A percentile compares a stretch with the other conserved stretches of the same genome.
Evolutionary conservation across 2,329 filamentous ascomycete species (phyloP).

Genomic region (Exophiala alcalophila): DNA sequence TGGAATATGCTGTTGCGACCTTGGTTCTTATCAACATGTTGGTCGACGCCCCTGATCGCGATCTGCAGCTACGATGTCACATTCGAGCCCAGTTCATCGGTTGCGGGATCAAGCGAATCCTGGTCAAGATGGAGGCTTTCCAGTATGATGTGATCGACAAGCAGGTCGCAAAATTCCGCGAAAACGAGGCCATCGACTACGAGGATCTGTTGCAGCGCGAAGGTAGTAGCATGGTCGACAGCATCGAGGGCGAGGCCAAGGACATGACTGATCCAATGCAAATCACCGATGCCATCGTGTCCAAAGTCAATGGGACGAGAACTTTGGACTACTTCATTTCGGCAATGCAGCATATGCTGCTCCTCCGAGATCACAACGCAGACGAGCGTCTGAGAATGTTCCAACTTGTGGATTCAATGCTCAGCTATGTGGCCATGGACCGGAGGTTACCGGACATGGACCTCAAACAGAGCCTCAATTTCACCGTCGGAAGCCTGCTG

Average conservation of each 20-base stretch:
- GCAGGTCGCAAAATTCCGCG: constrained; percentile 89
- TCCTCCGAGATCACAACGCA: constrained; percentile 86
- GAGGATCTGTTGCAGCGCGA: constrained; percentile 94
- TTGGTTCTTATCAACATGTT: constrained; percentile 96
- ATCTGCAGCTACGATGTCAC: constrained; percentile 87
- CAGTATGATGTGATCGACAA: constrained; percentile 98
- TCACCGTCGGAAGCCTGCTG: constrained; percentile 90
- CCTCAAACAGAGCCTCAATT: constrained; percentile 94
- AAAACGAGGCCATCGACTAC: constrained; percentile 96
- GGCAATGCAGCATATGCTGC: constrained; percentile 87
- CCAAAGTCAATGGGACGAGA: constrained; percentile 75
- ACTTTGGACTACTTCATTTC: constrained; percentile 95
- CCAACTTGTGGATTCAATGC: constrained; percentile 96
- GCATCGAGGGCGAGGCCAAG: constrained; percentile 77
- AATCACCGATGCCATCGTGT: constrained; percentile 90
- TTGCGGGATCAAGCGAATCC: constrained; percentile 89
- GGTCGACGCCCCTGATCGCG: constrained; percentile 82
- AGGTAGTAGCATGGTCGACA: constrained; percentile 85
- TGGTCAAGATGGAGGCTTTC: constrained; percentile 96
- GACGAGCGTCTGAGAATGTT: constrained; percentile 94
- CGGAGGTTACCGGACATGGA: constrained; percentile 93
- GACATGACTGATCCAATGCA: constrained; percentile 90
- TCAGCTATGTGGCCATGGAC: constrained; percentile 99
- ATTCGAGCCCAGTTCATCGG: constrained; percentile 94
- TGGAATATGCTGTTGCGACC: constrained; percentile 97